phyloP scores from a whole-genome alignment of 2,329 filamentous ascomycete genomes.

The Zasmidium citrigriseum region DNA sequence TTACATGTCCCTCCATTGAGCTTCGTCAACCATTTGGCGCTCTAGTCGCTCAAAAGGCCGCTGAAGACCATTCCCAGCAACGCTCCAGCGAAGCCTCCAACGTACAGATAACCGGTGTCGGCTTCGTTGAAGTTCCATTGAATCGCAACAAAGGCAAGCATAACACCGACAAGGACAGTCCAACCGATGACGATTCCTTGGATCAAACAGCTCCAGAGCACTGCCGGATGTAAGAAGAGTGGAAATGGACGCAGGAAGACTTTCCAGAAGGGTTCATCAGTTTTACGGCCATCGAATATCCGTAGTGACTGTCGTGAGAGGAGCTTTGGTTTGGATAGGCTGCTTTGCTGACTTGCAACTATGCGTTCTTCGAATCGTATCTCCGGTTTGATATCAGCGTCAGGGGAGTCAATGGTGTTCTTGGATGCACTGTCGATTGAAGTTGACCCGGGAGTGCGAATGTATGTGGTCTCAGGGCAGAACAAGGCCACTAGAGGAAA shows the following conservation, averaged over 20 bases:
- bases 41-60: conserved; percentile 70
- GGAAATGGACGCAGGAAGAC: not conserved
- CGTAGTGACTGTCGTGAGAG: not conserved
- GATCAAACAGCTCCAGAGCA: not conserved
- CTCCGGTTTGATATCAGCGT: not conserved
- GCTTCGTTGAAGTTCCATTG: conserved; percentile 78
- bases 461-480: conserved; percentile 79
- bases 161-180: conserved; percentile 78
- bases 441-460: conserved; percentile 43
- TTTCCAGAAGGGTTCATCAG: not conserved
- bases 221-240: not conserved
- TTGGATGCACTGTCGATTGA: not conserved
- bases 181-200: not conserved
- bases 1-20: not conserved
- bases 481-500: conserved; percentile 72
- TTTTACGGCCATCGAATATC: not conserved
- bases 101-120: conserved; percentile 77
- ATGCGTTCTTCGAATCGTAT: not conserved
- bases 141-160: conserved; percentile 75
- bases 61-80: conserved; percentile 71
- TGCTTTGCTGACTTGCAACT: not conserved
- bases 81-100: conserved; percentile 80
- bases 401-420: not conserved
- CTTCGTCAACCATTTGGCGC: conserved; percentile 62
- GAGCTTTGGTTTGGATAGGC: not conserved